These are phyloP conservation scores for Senecio squalidus DNA, from an alignment of 140 eudicot species.

Conservation along the genomic window DNA sequence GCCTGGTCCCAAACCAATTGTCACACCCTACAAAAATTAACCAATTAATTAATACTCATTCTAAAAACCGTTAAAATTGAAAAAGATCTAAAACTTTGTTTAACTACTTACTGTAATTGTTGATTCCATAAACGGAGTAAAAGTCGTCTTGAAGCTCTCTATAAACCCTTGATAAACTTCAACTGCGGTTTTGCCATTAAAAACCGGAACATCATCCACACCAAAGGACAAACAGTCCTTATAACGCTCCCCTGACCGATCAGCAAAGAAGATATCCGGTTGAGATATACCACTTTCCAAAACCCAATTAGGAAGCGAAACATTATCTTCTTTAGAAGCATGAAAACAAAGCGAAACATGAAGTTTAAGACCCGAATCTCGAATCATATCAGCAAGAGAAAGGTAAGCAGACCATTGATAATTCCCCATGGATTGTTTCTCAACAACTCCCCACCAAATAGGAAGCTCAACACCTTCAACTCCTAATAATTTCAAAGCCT, in stretches of 20 bases:
- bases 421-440: constrained; percentile 61
- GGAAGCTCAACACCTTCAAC: constrained; percentile 91
- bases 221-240: constrained; percentile 67
- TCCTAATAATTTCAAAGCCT: constrained; percentile 76
- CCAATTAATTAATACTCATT: background rate
- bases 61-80: background rate
- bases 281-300: constrained; percentile 45
- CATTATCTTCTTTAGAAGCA: constrained; percentile 46
- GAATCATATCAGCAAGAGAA: constrained; percentile 57
- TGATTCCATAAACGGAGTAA: constrained; percentile 56
- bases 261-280: constrained; percentile 63
- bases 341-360: constrained; percentile 79
- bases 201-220: constrained; percentile 76
- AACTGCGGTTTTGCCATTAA: constrained; percentile 71
- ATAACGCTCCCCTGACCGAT: constrained; percentile 58
- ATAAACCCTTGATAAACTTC: constrained; percentile 59
- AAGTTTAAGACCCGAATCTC: constrained; percentile 58
- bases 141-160: constrained; percentile 55
- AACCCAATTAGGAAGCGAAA: constrained; percentile 73
- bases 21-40: constrained; percentile 47
- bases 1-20: constrained; percentile 84
- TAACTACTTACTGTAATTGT: constrained; percentile 65
- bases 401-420: constrained; percentile 87
- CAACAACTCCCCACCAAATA: constrained; percentile 79
- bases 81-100: constrained; percentile 7